A percentile compares a stretch with the other conserved stretches of the same genome.
phyloP scores from a whole-genome alignment of 768 basidiomycete species.

The Mycena chlorophos region DNA sequence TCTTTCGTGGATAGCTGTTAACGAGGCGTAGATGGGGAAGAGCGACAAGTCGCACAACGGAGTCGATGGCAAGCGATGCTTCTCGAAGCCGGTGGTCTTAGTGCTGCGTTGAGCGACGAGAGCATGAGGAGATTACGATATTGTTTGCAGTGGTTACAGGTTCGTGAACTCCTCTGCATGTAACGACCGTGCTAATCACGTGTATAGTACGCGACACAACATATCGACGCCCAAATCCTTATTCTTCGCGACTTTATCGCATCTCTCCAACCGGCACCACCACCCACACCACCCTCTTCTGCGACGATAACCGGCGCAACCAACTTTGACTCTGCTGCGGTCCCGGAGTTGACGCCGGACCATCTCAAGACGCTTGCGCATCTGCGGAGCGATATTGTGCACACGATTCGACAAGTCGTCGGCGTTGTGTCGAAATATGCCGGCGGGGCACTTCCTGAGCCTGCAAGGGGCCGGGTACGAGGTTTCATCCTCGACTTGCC shows the following conservation, averaged over 20 bases:
- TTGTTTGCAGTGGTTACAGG: constrained; percentile 86
- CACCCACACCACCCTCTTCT: constrained; percentile 24
- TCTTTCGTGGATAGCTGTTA: neutral
- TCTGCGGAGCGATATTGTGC: constrained; percentile 81
- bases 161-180: constrained; percentile 35
- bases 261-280: constrained; percentile 56
- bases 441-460: constrained; percentile 84
- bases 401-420: constrained; percentile 86
- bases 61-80: constrained; percentile 85
- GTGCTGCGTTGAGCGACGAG: constrained; percentile 88
- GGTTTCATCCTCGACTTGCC: constrained; percentile 81
- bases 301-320: constrained; percentile 25
- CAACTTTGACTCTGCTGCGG: constrained; percentile 37
- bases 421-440: constrained; percentile 85
- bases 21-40: constrained; percentile 24
- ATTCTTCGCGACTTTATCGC: constrained; percentile 83
- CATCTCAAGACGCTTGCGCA: constrained; percentile 70
- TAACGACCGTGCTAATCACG: neutral
- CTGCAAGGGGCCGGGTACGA: constrained; percentile 70
- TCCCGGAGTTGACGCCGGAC: constrained; percentile 32
- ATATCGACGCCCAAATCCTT: constrained; percentile 85
- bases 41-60: constrained; percentile 64
- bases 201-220: constrained; percentile 76
- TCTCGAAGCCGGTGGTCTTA: constrained; percentile 82
- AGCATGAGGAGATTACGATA: constrained; percentile 85